These are phyloP conservation scores for Carallia pectinifolia DNA, from an alignment of 345 rosid species.

Conservation along the genomic window DNA sequence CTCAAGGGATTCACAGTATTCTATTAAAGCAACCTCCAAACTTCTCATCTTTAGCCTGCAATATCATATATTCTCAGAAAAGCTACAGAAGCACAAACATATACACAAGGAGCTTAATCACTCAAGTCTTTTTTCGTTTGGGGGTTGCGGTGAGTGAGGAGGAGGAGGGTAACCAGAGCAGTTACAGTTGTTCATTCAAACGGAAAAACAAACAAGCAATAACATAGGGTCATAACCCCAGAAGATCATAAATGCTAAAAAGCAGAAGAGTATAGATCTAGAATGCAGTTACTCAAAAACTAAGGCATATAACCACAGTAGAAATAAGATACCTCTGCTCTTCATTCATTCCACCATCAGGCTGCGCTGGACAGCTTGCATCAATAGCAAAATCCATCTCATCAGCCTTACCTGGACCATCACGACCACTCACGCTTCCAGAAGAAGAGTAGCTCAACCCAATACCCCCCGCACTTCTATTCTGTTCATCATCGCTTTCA, in stretches of 20 bases:
- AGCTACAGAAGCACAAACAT: too few relatives aligned
- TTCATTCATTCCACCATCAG: slow-evolving; percentile 71
- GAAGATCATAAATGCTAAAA: too few relatives aligned
- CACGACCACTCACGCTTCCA: slow-evolving; percentile 81
- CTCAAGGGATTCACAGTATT: slow-evolving; percentile 91
- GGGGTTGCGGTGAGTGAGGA: too few relatives aligned
- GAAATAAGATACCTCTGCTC: slow-evolving; percentile 67
- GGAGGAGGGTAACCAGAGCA: too few relatives aligned
- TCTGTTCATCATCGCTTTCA: slow-evolving; percentile 79
- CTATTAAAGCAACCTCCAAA: slow-evolving; percentile 88
- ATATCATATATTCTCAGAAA: not conserved
- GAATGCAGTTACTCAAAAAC: too few relatives aligned
- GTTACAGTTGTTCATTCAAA: too few relatives aligned
- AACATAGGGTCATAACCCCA: too few relatives aligned
- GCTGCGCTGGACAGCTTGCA: slow-evolving; percentile 43
- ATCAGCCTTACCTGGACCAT: slow-evolving; percentile 51
- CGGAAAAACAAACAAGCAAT: too few relatives aligned
- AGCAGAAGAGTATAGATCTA: too few relatives aligned
- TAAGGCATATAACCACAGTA: not conserved
- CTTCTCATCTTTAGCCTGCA: slow-evolving; percentile 84
- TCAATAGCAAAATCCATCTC: slow-evolving; percentile 54
- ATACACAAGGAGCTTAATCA: too few relatives aligned
- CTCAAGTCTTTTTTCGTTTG: too few relatives aligned
- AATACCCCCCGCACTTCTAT: slow-evolving; percentile 47
- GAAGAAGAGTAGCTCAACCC: slow-evolving; percentile 85